Conservation (phyloP, 75 land plant species). For the Picea glauca region DNA sequence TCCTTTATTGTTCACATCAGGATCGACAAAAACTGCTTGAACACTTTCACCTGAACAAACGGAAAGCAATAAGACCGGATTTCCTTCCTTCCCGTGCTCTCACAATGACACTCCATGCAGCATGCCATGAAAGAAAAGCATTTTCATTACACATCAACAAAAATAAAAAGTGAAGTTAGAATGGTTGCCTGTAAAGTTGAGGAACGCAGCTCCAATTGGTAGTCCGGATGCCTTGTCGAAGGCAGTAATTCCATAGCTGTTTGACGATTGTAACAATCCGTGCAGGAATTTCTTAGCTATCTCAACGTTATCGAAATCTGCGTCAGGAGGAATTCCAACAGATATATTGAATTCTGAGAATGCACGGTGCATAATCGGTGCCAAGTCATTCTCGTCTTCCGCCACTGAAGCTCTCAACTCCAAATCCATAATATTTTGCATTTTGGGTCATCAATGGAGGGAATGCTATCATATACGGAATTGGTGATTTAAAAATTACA, state of each 20-base stretch:
- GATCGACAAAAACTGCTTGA: slow-evolving; percentile 15
- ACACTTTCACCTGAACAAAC: background rate
- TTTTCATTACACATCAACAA: background rate
- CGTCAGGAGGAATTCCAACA: background rate
- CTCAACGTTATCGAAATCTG: background rate
- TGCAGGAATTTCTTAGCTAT: background rate
- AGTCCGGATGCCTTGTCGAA: slow-evolving; percentile 2
- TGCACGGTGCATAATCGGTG: background rate
- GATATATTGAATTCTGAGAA: slow-evolving; percentile 5
- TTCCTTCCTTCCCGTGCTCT: background rate
- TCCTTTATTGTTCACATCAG: slow-evolving; percentile 10
- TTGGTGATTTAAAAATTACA: too few relatives aligned
- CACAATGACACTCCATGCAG: background rate
- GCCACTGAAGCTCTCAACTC: background rate
- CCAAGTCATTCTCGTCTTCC: background rate
- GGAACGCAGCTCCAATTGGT: slow-evolving; percentile 6
- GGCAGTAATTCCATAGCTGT: slow-evolving; percentile 2
- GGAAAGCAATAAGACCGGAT: background rate
- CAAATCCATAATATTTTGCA: background rate
- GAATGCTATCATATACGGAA: too few relatives aligned
- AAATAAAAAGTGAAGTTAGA: background rate
- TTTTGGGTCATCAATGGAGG: too few relatives aligned
- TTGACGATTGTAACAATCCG: background rate
- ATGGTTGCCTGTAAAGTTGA: background rate
- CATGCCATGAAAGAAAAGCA: background rate